phyloP scores from a whole-genome alignment of 352 stramenopile species.

The Phytophthora megakarya region DNA sequence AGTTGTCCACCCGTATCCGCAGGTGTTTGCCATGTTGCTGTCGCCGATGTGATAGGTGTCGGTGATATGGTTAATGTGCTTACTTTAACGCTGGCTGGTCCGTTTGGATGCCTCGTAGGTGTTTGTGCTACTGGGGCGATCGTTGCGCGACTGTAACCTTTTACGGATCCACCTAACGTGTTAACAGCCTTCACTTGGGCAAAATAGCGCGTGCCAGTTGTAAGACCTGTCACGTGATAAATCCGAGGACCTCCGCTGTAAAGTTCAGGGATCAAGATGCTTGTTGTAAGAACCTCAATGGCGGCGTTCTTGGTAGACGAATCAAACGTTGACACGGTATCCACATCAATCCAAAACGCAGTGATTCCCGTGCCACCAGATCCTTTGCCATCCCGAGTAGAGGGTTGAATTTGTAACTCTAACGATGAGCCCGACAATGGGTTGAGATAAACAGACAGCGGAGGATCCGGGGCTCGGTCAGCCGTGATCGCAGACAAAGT shows the following conservation, averaged over 20 bases:
- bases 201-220: slow-evolving; percentile 82
- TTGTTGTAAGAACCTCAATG: slow-evolving; percentile 37
- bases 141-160: slow-evolving; percentile 70
- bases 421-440: slow-evolving; percentile 64
- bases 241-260: slow-evolving; percentile 60
- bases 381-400: slow-evolving; percentile 67
- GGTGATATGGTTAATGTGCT: slow-evolving; percentile 49
- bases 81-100: slow-evolving; percentile 63
- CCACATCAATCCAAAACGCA: slow-evolving; percentile 68
- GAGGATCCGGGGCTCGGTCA: slow-evolving; percentile 83
- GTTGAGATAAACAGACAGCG: slow-evolving; percentile 59
- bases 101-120: slow-evolving; percentile 52
- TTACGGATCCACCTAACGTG: slow-evolving; percentile 16
- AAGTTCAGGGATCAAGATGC: slow-evolving; percentile 47
- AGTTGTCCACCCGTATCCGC: slow-evolving; percentile 57
- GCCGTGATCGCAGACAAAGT: slow-evolving; percentile 69
- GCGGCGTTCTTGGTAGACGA: slow-evolving; percentile 54
- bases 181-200: slow-evolving; percentile 85
- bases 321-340: slow-evolving; percentile 77
- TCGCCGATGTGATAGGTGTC: slow-evolving; percentile 58
- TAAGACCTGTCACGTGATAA: slow-evolving; percentile 75
- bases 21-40: slow-evolving; percentile 76
- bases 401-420: slow-evolving; percentile 79
- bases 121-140: slow-evolving; percentile 61
- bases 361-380: slow-evolving; percentile 49